A percentile compares a stretch with the other conserved stretches of the same genome.
Conservation (phyloP, 768 basidiomycete species). For the Termitomyces sp. region DNA sequence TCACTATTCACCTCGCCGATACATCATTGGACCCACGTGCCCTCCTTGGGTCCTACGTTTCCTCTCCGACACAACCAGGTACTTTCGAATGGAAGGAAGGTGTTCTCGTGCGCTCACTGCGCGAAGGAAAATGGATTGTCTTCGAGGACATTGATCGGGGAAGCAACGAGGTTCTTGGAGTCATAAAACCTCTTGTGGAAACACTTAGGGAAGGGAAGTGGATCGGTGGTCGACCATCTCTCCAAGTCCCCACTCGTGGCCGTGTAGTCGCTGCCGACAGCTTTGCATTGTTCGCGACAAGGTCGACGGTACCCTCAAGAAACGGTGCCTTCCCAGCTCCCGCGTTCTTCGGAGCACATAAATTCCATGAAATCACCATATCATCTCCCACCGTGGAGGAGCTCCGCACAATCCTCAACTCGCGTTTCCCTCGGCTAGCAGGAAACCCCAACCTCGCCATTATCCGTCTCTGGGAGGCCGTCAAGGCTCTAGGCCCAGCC, state of each 20-base stretch:
- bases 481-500: conserved; percentile 48
- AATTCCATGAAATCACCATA: conserved; percentile 71
- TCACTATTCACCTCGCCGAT: conserved; percentile 89
- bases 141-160: conserved; percentile 91
- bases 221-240: conserved; percentile 66
- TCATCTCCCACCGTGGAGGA: conserved; percentile 62
- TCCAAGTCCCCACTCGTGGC: conserved; percentile 75
- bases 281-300: conserved; percentile 88
- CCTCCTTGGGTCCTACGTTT: conserved; percentile 89
- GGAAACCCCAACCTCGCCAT: conserved; percentile 44
- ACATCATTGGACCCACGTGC: conserved; percentile 94
- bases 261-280: conserved; percentile 69
- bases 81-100: conserved; percentile 97
- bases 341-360: conserved; percentile 82
- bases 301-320: conserved; percentile 55
- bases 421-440: conserved; percentile 62
- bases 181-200: conserved; percentile 82
- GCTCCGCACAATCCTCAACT: conserved; percentile 62
- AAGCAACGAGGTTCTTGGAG: conserved; percentile 83
- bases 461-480: conserved; percentile 66
- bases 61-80: conserved; percentile 78
- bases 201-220: conserved; percentile 65
- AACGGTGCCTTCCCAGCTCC: conserved; percentile 50
- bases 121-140: conserved; percentile 89
- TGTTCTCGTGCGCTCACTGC: conserved; percentile 83